Conservation (phyloP, 768 basidiomycete genomes). For the Hericium coralloides region DNA sequence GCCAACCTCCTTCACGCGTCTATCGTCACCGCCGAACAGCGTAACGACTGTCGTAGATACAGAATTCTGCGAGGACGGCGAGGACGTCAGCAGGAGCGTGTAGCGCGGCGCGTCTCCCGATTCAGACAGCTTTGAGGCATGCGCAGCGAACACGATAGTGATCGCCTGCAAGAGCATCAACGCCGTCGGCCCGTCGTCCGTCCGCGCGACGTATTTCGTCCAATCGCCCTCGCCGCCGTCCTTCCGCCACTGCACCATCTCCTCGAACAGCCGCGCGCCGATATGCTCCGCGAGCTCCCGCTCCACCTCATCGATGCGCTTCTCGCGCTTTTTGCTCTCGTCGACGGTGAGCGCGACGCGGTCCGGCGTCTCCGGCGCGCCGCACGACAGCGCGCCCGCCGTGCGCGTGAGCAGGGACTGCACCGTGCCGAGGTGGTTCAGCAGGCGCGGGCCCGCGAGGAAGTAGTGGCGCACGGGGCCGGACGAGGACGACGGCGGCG, state of each 20-base stretch:
- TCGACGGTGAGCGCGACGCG: slow-evolving; percentile 60
- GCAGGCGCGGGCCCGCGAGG: slow-evolving; percentile 70
- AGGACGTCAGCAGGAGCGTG: slow-evolving; percentile 50
- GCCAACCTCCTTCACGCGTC: slow-evolving; percentile 48
- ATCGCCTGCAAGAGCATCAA: slow-evolving; percentile 55
- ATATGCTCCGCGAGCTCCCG: slow-evolving; percentile 47
- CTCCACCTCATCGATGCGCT: slow-evolving; percentile 63
- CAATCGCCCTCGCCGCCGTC: slow-evolving; percentile 23
- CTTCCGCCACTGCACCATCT: slow-evolving; percentile 21
- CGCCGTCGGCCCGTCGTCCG: slow-evolving; percentile 50
- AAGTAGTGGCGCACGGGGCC: slow-evolving; percentile 74
- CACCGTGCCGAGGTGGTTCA: slow-evolving; percentile 48
- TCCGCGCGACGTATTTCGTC: slow-evolving; percentile 46
- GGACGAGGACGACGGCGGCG: slow-evolving; percentile 49
- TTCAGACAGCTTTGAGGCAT: slow-evolving; percentile 5
- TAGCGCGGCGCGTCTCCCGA: slow-evolving; percentile 22
- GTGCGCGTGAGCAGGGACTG: slow-evolving; percentile 48
- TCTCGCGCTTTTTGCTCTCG: slow-evolving; percentile 56
- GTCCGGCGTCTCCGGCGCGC: slow-evolving; percentile 55
- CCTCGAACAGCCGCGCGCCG: slow-evolving; percentile 31
- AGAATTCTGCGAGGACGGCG: slow-evolving; percentile 45
- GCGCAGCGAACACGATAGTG: slow-evolving; percentile 34
- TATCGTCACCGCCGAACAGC: slow-evolving; percentile 51
- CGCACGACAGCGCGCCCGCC: slow-evolving; percentile 58
- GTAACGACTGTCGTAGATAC: slow-evolving; percentile 47